Percentiles rank a stretch among this genome's conserved stretches.
Conservation (phyloP, 768 basidiomycete species). For the Rhizopogon salebrosus region DNA sequence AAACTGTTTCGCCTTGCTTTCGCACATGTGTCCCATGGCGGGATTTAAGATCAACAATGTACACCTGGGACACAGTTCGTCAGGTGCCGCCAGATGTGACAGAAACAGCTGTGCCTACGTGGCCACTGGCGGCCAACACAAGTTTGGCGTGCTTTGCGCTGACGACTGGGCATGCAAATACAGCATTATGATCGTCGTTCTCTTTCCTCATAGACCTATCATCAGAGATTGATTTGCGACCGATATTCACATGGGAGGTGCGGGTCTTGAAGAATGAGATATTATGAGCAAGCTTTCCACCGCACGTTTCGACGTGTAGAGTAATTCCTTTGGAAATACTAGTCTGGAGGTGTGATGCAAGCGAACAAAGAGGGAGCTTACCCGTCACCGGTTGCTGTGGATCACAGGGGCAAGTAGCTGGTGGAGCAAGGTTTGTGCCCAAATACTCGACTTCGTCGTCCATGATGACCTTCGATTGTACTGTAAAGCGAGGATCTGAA, state of each 20-base stretch:
- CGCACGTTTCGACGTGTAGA: conserved; percentile 52
- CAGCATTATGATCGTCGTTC: conserved; percentile 42
- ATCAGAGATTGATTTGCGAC: conserved; percentile 56
- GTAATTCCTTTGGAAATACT: conserved; percentile 42
- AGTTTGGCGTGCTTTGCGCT: conserved; percentile 78
- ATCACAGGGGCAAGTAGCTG: conserved; percentile 21
- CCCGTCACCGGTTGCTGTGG: conserved; percentile 35
- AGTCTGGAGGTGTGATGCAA: conserved; percentile 12
- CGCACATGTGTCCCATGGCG: conserved; percentile 75
- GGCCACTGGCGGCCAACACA: conserved; percentile 62
- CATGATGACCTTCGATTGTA: conserved; percentile 21
- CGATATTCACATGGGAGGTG: conserved; percentile 54
- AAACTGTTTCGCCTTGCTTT: conserved; percentile 43
- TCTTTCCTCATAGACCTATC: conserved; percentile 32
- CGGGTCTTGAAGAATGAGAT: conserved; percentile 50
- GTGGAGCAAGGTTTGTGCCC: conserved; percentile 34
- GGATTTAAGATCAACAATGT: conserved; percentile 64
- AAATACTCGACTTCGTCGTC: conserved; percentile 64
- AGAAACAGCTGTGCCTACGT: conserved; percentile 39
- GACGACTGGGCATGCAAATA: conserved; percentile 75
- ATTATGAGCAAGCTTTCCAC: conserved; percentile 36
- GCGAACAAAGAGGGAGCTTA: conserved; percentile 24
- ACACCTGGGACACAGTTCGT: conserved; percentile 41
- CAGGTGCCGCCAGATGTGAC: conserved; percentile 15
- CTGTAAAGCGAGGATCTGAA: conserved; percentile 1